Conservation (phyloP, 768 basidiomycete genomes). For the Roridomyces roridus region DNA sequence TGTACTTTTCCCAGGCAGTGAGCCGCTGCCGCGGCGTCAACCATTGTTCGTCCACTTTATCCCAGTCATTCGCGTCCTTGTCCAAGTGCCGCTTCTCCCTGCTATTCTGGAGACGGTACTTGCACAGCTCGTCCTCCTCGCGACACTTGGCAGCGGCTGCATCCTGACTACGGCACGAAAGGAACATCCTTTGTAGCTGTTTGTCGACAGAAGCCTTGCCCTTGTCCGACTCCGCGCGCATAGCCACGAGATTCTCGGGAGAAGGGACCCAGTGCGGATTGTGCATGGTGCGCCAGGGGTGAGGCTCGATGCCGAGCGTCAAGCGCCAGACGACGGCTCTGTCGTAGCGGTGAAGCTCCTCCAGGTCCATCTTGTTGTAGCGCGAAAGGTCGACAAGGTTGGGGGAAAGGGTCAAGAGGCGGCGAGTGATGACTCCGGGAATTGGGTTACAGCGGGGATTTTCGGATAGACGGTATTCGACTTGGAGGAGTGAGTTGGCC, state of each 20-base stretch:
- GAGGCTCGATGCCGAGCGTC: slow-evolving; percentile 15
- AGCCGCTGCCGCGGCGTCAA: no score
- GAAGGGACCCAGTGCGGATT: background rate
- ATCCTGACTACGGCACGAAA: background rate
- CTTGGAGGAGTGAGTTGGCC: background rate
- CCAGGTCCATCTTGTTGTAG: slow-evolving; percentile 23
- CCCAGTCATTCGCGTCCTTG: no score
- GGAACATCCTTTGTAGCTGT: background rate
- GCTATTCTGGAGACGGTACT: no score
- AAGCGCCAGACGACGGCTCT: slow-evolving; percentile 5
- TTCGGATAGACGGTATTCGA: slow-evolving; percentile 12
- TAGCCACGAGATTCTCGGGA: background rate
- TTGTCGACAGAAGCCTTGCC: background rate
- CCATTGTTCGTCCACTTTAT: no score
- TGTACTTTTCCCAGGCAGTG: no score
- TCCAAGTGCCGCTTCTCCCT: no score
- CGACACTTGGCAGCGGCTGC: no score
- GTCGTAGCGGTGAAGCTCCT: slow-evolving; percentile 24
- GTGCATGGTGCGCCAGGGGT: slow-evolving; percentile 7
- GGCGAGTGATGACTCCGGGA: slow-evolving; percentile 11
- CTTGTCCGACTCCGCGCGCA: background rate
- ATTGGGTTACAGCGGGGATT: slow-evolving; percentile 21
- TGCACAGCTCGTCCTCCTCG: no score
- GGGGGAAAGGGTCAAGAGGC: slow-evolving; percentile 17
- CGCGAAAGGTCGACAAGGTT: slow-evolving; percentile 17